A percentile compares a stretch with the other conserved stretches of the same genome.
Conservation (phyloP, 176 grass and related monocot genomes). For the Saccharum officinarum region DNA sequence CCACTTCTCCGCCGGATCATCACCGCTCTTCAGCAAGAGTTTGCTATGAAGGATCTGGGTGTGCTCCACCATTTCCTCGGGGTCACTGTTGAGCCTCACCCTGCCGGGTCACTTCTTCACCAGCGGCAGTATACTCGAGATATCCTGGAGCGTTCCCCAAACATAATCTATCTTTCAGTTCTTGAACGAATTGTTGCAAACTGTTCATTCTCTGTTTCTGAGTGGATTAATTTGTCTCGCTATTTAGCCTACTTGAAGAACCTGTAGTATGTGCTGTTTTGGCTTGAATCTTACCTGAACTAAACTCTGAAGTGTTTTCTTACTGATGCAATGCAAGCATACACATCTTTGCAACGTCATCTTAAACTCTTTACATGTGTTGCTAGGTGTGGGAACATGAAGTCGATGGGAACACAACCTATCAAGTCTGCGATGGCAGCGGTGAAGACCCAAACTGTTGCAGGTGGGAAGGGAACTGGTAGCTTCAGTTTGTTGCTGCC, state of each 20-base stretch:
- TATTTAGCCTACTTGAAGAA: not conserved
- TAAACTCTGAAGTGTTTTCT: not conserved
- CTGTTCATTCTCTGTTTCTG: not conserved
- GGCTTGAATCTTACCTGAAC: not conserved
- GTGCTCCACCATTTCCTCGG: too few species aligned
- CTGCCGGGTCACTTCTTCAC: too few species aligned
- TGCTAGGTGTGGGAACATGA: conserved; percentile 40
- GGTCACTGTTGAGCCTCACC: too few species aligned
- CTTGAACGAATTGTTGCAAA: conserved; percentile 4
- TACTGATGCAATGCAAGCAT: not conserved
- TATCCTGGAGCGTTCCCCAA: too few species aligned
- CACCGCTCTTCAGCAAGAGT: too few species aligned
- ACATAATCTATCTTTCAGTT: not conserved
- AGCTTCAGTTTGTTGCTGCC: not conserved
- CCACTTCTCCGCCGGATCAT: too few species aligned
- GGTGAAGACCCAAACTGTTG: conserved; percentile 51
- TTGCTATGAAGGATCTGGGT: too few species aligned
- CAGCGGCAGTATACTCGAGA: too few species aligned
- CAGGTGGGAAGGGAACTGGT: conserved; percentile 24
- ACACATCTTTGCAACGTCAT: not conserved
- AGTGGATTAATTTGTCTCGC: not conserved
- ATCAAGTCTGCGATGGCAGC: conserved; percentile 39
- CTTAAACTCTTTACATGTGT: not conserved
- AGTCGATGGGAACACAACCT: conserved; percentile 36
- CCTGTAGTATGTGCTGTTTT: not conserved